These are phyloP conservation scores for Vaccinium vitisidaea DNA, from an alignment of 148 eudicot species.

Conservation along the genomic window DNA sequence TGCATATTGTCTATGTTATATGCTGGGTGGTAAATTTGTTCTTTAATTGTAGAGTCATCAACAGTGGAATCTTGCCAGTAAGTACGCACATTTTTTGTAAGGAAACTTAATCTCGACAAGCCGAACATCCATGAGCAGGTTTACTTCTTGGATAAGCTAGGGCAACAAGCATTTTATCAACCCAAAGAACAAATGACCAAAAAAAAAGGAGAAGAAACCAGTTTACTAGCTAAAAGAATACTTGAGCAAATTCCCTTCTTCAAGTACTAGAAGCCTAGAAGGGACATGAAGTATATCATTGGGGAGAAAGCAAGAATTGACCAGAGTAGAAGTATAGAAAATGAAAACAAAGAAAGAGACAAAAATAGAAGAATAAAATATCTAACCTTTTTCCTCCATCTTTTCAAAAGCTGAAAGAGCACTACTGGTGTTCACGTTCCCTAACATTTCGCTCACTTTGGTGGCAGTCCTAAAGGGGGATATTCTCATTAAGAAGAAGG, in stretches of 20 bases:
- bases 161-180: constrained; percentile 2
- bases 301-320: background rate
- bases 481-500: background rate
- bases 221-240: background rate
- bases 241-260: background rate
- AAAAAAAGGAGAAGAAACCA: background rate
- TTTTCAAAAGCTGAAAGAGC: constrained; percentile 97
- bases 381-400: constrained; percentile 95
- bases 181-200: background rate
- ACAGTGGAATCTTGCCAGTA: background rate
- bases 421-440: constrained; percentile 90
- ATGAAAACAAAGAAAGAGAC: background rate
- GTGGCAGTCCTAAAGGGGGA: constrained; percentile 68
- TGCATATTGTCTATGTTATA: background rate
- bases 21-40: background rate
- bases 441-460: constrained; percentile 90
- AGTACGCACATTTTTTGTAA: background rate
- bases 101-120: background rate
- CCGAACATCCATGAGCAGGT: background rate
- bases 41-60: background rate
- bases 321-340: background rate
- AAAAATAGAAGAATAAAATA: constrained; percentile 3
- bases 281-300: background rate
- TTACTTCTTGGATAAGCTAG: background rate
- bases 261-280: background rate